A percentile compares a stretch with the other conserved stretches of the same genome.
These are phyloP conservation scores for Brassica rapa DNA, from an alignment of 345 rosid genomes.

Conservation along the genomic window DNA sequence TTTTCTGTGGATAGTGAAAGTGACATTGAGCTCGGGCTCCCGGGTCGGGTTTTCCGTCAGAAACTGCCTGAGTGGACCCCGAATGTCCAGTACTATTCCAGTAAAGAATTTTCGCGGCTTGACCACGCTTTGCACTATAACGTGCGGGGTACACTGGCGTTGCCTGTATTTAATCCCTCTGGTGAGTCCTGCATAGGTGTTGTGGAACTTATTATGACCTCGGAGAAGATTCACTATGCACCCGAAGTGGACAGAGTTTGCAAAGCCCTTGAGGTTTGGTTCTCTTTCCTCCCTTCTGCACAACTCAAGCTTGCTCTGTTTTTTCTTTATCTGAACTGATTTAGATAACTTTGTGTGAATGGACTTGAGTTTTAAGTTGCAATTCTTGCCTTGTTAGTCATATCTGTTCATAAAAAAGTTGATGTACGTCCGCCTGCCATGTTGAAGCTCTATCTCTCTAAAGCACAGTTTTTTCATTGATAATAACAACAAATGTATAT, in stretches of 20 bases:
- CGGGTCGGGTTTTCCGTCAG: conserved; percentile 86
- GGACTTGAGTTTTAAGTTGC: background rate
- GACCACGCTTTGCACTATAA: conserved; percentile 72
- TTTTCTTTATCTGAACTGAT: conserved; percentile 1
- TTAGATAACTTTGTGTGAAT: background rate
- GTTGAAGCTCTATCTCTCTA: conserved; percentile 3
- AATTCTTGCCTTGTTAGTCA: background rate
- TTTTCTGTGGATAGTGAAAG: conserved; percentile 80
- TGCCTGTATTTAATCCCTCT: conserved; percentile 83
- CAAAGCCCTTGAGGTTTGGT: conserved; percentile 94
- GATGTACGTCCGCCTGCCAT: background rate
- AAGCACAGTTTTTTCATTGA: background rate
- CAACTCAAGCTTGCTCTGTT: conserved; percentile 4
- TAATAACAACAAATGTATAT: background rate
- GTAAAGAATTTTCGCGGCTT: conserved; percentile 75
- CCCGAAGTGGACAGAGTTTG: conserved; percentile 95
- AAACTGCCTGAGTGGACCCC: conserved; percentile 96
- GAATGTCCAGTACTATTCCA: conserved; percentile 84
- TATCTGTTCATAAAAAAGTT: background rate
- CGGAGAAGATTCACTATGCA: conserved; percentile 81
- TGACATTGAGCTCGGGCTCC: conserved; percentile 81
- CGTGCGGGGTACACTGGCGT: conserved; percentile 82
- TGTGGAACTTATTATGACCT: conserved; percentile 85
- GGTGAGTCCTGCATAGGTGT: conserved; percentile 85
- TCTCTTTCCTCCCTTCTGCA: conserved; percentile 30